Evolutionary conservation across 805 yeast species (phyloP).

Genomic region (Candida silvicultrix): DNA sequence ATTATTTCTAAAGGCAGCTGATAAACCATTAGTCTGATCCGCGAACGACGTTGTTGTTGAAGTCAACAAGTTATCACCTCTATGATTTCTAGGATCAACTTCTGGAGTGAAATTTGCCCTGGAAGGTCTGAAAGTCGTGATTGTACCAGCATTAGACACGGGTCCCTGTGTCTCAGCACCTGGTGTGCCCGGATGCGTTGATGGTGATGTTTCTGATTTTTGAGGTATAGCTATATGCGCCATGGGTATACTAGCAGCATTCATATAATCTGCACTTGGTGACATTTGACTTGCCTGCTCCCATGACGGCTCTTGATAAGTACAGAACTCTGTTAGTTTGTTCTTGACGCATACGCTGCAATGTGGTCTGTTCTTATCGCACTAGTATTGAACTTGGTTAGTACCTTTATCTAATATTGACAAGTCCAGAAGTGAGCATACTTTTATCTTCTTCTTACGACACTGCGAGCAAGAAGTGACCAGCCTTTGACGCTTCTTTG

Average conservation of each 20-base stretch:
- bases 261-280: conserved; percentile 9
- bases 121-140: neutral
- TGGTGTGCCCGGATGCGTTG: neutral
- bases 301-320: conserved; percentile 53
- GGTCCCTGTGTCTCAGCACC: neutral
- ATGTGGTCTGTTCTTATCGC: conserved; percentile 44
- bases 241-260: conserved; percentile 20
- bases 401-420: too few relatives aligned
- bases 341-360: conserved; percentile 47
- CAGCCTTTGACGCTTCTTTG: conserved; percentile 16
- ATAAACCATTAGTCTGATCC: neutral
- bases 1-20: neutral
- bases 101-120: neutral
- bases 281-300: conserved; percentile 30
- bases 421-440: too few relatives aligned
- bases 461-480: conserved; percentile 21
- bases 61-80: too few relatives aligned
- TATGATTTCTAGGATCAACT: neutral
- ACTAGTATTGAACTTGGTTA: conserved; percentile 7
- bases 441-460: conserved; percentile 18
- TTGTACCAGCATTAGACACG: too few relatives aligned
- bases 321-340: conserved; percentile 41
- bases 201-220: neutral
- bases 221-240: conserved; percentile 13
- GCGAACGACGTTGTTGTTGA: neutral